phyloP scores from a whole-genome alignment of 2,329 filamentous ascomycete genomes.

The Phyllosticta citrichinensis region DNA sequence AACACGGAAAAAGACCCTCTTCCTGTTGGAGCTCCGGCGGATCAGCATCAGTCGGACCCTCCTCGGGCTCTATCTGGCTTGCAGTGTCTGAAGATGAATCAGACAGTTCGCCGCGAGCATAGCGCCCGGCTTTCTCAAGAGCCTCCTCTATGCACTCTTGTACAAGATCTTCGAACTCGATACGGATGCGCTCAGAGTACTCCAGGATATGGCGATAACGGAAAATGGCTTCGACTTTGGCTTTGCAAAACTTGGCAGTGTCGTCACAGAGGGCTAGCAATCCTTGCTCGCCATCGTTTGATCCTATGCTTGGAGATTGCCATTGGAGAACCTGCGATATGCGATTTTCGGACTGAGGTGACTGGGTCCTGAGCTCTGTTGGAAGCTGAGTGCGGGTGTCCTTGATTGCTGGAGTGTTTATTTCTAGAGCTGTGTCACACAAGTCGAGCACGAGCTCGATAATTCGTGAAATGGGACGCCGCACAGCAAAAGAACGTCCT shows the following conservation, averaged over 20 bases:
- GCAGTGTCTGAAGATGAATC: constrained; percentile 47
- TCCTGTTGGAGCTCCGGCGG: constrained; percentile 34
- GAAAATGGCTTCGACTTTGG: constrained; percentile 87
- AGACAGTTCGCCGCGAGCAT: constrained; percentile 74
- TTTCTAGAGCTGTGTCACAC: constrained; percentile 90
- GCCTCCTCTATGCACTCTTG: constrained; percentile 94
- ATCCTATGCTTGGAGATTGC: constrained; percentile 88
- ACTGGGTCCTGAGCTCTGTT: constrained; percentile 82
- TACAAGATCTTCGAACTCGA: constrained; percentile 86
- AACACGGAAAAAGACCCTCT: constrained; percentile 49
- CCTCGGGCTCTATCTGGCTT: constrained; percentile 14
- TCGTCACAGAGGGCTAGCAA: constrained; percentile 80
- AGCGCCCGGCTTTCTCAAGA: constrained; percentile 76
- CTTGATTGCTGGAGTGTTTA: constrained; percentile 88
- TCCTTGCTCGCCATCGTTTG: constrained; percentile 86
- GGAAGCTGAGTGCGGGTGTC: constrained; percentile 57
- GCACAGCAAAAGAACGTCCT: constrained; percentile 80
- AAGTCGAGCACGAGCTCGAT: constrained; percentile 91
- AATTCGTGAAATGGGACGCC: constrained; percentile 81
- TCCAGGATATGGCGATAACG: constrained; percentile 89
- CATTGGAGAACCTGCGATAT: constrained; percentile 92
- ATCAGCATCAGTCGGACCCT: constrained; percentile 18
- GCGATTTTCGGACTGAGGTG: constrained; percentile 88
- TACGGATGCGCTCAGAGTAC: constrained; percentile 87
- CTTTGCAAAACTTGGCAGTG: constrained; percentile 71